Percentiles rank a stretch among this genome's conserved stretches.
phyloP scores from a whole-genome alignment of 2,329 filamentous ascomycete species.

The Penicillium sp. region DNA sequence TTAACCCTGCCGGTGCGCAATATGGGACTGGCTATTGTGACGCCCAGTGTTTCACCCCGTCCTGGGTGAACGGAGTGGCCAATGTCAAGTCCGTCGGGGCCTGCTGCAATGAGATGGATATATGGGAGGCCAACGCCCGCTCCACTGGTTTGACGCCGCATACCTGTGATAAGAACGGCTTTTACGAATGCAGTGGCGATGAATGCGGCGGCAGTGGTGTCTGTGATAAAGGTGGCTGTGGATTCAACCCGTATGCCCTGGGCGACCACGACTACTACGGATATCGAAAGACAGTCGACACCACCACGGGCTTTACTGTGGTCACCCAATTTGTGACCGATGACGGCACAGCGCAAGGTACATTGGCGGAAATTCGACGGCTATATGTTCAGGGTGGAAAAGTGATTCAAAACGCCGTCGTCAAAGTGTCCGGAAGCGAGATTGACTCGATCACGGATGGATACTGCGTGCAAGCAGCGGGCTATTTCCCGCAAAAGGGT shows the following conservation, averaged over 20 bases:
- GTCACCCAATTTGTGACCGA: slow-evolving; percentile 64
- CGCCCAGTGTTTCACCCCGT: slow-evolving; percentile 53
- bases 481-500: slow-evolving; percentile 52
- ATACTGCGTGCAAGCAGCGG: slow-evolving; percentile 58
- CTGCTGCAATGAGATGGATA: slow-evolving; percentile 68
- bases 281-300: slow-evolving; percentile 58
- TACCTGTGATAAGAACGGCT: slow-evolving; percentile 55
- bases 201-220: slow-evolving; percentile 55
- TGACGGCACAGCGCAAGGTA: slow-evolving; percentile 50
- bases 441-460: slow-evolving; percentile 55
- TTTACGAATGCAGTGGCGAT: slow-evolving; percentile 50
- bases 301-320: slow-evolving; percentile 61
- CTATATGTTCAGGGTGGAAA: slow-evolving; percentile 64
- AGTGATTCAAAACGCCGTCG: slow-evolving; percentile 54
- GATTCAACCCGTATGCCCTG: slow-evolving; percentile 67
- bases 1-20: slow-evolving; percentile 57
- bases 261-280: slow-evolving; percentile 65
- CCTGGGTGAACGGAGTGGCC: slow-evolving; percentile 56
- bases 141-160: slow-evolving; percentile 65
- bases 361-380: slow-evolving; percentile 59
- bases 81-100: slow-evolving; percentile 57
- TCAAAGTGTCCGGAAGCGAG: slow-evolving; percentile 36
- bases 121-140: slow-evolving; percentile 68
- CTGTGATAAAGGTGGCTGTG: slow-evolving; percentile 68
- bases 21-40: slow-evolving; percentile 66